These are phyloP conservation scores for Alternaria ventricosa DNA, from an alignment of 2,329 filamentous ascomycete species.

Conservation along the genomic window DNA sequence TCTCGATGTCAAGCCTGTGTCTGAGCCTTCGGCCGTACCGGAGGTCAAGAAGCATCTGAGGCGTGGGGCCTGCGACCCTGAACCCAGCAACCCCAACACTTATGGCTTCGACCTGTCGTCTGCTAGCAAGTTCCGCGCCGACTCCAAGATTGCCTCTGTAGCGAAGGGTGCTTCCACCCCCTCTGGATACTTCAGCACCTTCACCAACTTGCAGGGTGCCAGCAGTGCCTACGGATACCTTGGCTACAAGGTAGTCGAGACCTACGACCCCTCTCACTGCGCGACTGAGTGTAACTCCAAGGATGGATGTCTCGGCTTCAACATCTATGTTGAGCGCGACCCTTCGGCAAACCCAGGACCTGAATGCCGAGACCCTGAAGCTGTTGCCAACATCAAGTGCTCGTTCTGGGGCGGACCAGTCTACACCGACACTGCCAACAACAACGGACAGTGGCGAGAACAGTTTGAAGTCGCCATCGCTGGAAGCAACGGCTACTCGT, in stretches of 20 bases:
- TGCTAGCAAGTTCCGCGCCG: not conserved
- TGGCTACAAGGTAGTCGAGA: not conserved
- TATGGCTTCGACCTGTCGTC: not conserved
- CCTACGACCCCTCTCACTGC: not conserved
- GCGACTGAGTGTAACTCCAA: not conserved
- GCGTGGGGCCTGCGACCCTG: not conserved
- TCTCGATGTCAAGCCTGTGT: not conserved
- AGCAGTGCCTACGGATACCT: not conserved
- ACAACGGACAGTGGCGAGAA: slow-evolving; percentile 1
- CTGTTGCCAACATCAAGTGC: not conserved
- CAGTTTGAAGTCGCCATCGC: slow-evolving; percentile 1
- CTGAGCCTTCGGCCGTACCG: not conserved
- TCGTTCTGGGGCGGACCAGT: not conserved
- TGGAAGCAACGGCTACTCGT: not conserved
- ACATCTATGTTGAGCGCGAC: not conserved
- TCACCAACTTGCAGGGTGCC: not conserved
- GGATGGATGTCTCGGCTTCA: not conserved
- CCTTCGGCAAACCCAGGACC: not conserved
- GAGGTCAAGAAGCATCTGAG: not conserved
- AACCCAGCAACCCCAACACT: not conserved
- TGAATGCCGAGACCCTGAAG: not conserved
- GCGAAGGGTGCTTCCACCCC: not conserved
- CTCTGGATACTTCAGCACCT: not conserved
- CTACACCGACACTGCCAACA: not conserved
- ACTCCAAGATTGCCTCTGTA: not conserved